Evolutionary conservation across 805 yeast genomes (phyloP), one percentile per base, ranked within the genome.

Genomic region (Sugiyamaella smithiae): DNA sequence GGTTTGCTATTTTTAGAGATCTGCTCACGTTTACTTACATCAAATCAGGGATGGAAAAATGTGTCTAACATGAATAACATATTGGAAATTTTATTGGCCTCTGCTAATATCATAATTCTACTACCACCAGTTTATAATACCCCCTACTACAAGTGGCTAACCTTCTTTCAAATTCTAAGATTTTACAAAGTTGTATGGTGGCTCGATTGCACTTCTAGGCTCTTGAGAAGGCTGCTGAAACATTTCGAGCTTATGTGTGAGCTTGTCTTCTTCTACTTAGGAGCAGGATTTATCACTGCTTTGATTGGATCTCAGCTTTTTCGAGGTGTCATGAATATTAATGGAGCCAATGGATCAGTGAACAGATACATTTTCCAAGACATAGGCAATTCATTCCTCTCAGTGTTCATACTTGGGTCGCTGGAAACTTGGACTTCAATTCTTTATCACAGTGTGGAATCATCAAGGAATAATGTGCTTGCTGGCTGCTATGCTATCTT

Each of bases 381-480:
- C 4, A 67, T 90, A 24, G 85, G 91, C 0, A 85, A 85, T 57
- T 67, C 87, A 0, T 77, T 88, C 58, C 64, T 90, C 45, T 82
- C 88, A 0, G 69, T 90, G 33, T 91, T 87, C 59, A 82, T 80
- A 12, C 78, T 91, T 26, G 85, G 95, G 0, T 78, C 96, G 0
- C 89, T 97, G 0, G 98, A 91, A 62, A 87, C 88, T 64, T 91
- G 98, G 98, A 84, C 96, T 0, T 73, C 71, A 1, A 72, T 85
- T n/a, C 67, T 90, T 56, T 91, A 84, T 57, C 64, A 70, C 4
- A 68, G 84, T 24, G 85, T 85, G 52, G 61, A 65, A 22, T 48
- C 60, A 6, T 69, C 74, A 0, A 68, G 74, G 0, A 76, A 76
- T 33, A 52, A 67, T 65, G 3, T 76, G 76, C 31, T 74, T 76